Conservation (phyloP, 1,284 basidiomycete species). For the Sanghuangporus weigelae region DNA sequence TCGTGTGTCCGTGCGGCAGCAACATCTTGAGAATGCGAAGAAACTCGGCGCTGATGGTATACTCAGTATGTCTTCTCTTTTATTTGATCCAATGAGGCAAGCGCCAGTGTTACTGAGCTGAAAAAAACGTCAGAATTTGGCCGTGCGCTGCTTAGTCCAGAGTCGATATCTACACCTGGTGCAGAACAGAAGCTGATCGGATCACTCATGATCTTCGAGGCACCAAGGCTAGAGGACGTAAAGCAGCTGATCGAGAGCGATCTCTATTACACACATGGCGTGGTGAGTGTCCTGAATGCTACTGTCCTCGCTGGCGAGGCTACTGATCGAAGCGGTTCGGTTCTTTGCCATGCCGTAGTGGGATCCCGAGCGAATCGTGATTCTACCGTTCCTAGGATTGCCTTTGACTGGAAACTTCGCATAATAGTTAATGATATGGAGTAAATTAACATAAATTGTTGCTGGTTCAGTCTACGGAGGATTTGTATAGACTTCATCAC, state of each 20-base stretch:
- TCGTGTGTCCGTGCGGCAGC: slow-evolving; percentile 29
- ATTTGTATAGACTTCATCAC: not conserved
- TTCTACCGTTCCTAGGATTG: slow-evolving; percentile 34
- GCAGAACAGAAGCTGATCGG: slow-evolving; percentile 42
- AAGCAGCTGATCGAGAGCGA: slow-evolving; percentile 44
- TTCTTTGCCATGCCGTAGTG: slow-evolving; percentile 26
- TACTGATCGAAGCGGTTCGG: slow-evolving; percentile 1
- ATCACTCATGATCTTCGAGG: slow-evolving; percentile 45
- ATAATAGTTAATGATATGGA: not conserved
- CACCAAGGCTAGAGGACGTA: slow-evolving; percentile 42
- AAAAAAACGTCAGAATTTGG: slow-evolving; percentile 34
- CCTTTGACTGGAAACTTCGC: not conserved
- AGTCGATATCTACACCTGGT: slow-evolving; percentile 29
- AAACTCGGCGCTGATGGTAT: slow-evolving; percentile 21
- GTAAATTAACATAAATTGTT: too few species aligned
- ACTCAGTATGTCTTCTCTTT: slow-evolving; percentile 23
- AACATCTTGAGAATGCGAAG: slow-evolving; percentile 28
- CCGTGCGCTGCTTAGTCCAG: slow-evolving; percentile 42
- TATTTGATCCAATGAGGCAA: not conserved
- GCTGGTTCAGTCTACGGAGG: not conserved
- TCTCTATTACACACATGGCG: slow-evolving; percentile 48
- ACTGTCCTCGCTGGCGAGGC: not conserved
- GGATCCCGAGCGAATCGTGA: slow-evolving; percentile 36
- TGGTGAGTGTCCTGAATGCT: slow-evolving; percentile 36
- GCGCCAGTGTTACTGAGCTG: not conserved